Conservation (phyloP, 768 basidiomycete species). For the Suillus brevipes region DNA sequence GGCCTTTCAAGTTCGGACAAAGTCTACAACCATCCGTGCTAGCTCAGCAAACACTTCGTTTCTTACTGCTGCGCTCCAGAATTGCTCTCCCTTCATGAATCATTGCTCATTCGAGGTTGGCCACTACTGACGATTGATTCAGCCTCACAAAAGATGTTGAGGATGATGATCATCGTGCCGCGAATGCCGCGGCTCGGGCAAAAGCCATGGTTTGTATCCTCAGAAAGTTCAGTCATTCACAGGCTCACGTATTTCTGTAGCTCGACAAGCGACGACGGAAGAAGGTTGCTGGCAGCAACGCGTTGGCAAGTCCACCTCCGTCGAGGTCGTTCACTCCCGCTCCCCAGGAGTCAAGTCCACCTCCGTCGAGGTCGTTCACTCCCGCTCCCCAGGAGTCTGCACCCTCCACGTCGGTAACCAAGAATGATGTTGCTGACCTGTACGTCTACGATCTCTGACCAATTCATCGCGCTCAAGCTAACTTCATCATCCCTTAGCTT, state of each 20-base stretch:
- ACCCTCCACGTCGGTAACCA: slow-evolving; percentile 34
- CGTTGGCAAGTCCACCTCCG: slow-evolving; percentile 45
- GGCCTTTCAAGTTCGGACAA: no score
- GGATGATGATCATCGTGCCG: slow-evolving; percentile 74
- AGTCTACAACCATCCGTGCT: not conserved
- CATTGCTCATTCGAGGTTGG: slow-evolving; percentile 3
- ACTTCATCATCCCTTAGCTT: slow-evolving; percentile 39
- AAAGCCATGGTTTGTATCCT: slow-evolving; percentile 67
- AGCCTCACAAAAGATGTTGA: slow-evolving; percentile 51
- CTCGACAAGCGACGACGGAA: slow-evolving; percentile 81
- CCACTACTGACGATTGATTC: slow-evolving; percentile 8
- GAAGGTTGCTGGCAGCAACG: slow-evolving; percentile 49
- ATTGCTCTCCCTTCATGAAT: slow-evolving; percentile 11
- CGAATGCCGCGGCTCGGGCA: slow-evolving; percentile 80
- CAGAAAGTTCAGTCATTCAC: slow-evolving; percentile 3
- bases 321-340: slow-evolving; percentile 56
- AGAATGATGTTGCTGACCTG: slow-evolving; percentile 62
- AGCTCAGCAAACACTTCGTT: not conserved
- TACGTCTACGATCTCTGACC: slow-evolving; percentile 42
- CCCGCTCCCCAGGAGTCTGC: slow-evolving; percentile 47
- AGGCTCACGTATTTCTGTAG: slow-evolving; percentile 37
- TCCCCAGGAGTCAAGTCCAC: slow-evolving; percentile 47
- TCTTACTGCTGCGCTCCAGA: slow-evolving; percentile 7
- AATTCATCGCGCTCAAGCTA: slow-evolving; percentile 5
- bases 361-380: slow-evolving; percentile 51